Evolutionary conservation across 139 green algal species (phyloP).

Genomic region (Tetraselmis striata): DNA sequence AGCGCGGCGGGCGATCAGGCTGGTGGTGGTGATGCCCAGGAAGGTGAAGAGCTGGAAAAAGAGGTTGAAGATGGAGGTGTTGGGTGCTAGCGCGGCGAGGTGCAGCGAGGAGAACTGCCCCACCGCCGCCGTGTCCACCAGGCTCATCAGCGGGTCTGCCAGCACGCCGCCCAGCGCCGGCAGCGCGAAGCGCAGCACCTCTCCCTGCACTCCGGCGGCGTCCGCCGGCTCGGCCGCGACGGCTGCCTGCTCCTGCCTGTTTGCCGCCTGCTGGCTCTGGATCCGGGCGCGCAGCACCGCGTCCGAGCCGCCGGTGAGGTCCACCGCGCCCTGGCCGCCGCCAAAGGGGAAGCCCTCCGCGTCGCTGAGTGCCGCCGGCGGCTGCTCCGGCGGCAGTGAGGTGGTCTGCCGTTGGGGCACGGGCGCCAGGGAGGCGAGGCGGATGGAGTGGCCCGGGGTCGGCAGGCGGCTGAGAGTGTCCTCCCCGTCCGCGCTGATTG

Average conservation of each 20-base stretch:
- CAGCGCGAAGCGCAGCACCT: conserved; percentile 12
- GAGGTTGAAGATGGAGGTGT: conserved; percentile 66
- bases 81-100: conserved; percentile 60
- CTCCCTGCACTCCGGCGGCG: not conserved
- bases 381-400: no score
- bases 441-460: no score
- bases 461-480: no score
- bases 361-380: no score
- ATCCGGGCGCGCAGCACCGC: not conserved
- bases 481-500: no score
- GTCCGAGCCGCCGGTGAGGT: not conserved
- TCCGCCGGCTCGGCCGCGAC: not conserved
- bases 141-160: conserved; percentile 71
- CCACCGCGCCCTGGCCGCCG: no score
- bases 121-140: conserved; percentile 68
- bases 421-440: no score
- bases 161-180: conserved; percentile 58
- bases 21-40: conserved; percentile 49
- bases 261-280: not conserved
- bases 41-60: conserved; percentile 57
- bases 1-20: conserved; percentile 40
- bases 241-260: not conserved
- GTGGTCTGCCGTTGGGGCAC: no score
- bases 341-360: no score
- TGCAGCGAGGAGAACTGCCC: conserved; percentile 53